Evolutionary conservation across 805 yeast genomes (phyloP).

Genomic region (Hanseniaspora nectarophila): DNA sequence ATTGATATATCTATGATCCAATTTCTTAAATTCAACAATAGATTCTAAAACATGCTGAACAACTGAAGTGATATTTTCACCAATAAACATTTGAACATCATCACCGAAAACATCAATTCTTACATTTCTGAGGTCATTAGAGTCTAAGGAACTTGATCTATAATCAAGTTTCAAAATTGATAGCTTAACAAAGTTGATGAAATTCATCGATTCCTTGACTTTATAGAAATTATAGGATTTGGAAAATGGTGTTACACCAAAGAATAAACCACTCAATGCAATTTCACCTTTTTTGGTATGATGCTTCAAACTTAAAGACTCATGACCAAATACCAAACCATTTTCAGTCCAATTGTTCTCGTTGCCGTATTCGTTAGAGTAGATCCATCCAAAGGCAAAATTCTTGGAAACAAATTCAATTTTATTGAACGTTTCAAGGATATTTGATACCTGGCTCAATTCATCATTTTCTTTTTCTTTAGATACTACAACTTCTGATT

Average conservation of each 20-base stretch:
- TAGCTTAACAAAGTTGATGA: slow-evolving; percentile 59
- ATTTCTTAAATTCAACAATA: slow-evolving; percentile 20
- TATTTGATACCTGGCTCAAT: not conserved
- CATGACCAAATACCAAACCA: slow-evolving; percentile 72
- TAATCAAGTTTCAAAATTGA: slow-evolving; percentile 35
- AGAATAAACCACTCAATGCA: slow-evolving; percentile 54
- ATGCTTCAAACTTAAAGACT: slow-evolving; percentile 53
- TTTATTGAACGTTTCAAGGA: slow-evolving; percentile 25
- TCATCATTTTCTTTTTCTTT: not conserved
- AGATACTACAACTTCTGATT: too few relatives aligned
- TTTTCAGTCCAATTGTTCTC: slow-evolving; percentile 33
- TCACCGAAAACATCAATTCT: slow-evolving; percentile 52
- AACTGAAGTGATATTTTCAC: slow-evolving; percentile 44
- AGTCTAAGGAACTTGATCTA: slow-evolving; percentile 20
- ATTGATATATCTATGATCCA: slow-evolving; percentile 3
- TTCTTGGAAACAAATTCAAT: slow-evolving; percentile 51
- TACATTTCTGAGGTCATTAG: slow-evolving; percentile 31
- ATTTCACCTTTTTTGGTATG: slow-evolving; percentile 54
- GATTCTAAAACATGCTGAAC: slow-evolving; percentile 33
- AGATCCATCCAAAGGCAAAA: slow-evolving; percentile 69
- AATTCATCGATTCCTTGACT: slow-evolving; percentile 39
- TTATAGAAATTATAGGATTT: slow-evolving; percentile 38
- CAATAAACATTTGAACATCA: slow-evolving; percentile 47
- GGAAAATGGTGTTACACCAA: slow-evolving; percentile 42
- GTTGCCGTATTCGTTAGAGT: slow-evolving; percentile 22